Base-by-base conservation (phyloP, 441 rosid species). In the Euphorbia celastroides region DNA sequence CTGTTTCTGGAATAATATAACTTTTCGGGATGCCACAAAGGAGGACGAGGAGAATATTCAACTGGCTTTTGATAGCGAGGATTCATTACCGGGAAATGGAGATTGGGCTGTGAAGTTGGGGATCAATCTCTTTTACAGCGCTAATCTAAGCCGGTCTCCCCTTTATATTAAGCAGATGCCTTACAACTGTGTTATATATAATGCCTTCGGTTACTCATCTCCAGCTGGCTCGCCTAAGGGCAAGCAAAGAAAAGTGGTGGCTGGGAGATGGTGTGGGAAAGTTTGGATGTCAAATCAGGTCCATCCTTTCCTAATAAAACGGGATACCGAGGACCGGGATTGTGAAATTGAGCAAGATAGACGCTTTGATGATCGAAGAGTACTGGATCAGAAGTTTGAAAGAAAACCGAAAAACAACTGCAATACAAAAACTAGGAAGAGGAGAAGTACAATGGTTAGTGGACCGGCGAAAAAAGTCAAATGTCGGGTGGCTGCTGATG, bases 221-320 rank as follows among this genome's bases (percentile, higher is more conserved):
- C 81, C 84, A 41, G 80, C 78, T 67, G 80, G 77, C 81, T 84
- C 91, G 1, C 88, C 83, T 55, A 52, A 61, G 31, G 69, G 73
- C 65, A 85, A 74, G 77, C 97, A 75, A 82, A 95, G 75, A 80
- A 95, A 95, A 55, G 86, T 81, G 57, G 98, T 92, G 75, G 99
- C 77, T 3, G 99, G 99, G 38, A 95, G 86, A 83, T 95, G 99
- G 99, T 95, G 99, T 74, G 99, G 99, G 66, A 92, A 81, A 77
- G 94, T 92, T 73, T 95, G 99, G 98, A 95, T 88, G 98, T 95
- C 99, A 68, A 90, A 85, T 85, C 98, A 90, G 84, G 96, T 94
- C 72, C 99, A 94, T 77, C 84, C 93, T 26, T 77, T 88, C 73
- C 70, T 94, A 67, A 73, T 77, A 25, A 79, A 75, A 66, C 70